A percentile compares a stretch with the other conserved stretches of the same genome.
These are phyloP conservation scores for Solanum lycopersicoides DNA, from an alignment of 257 asterid species.

Conservation along the genomic window DNA sequence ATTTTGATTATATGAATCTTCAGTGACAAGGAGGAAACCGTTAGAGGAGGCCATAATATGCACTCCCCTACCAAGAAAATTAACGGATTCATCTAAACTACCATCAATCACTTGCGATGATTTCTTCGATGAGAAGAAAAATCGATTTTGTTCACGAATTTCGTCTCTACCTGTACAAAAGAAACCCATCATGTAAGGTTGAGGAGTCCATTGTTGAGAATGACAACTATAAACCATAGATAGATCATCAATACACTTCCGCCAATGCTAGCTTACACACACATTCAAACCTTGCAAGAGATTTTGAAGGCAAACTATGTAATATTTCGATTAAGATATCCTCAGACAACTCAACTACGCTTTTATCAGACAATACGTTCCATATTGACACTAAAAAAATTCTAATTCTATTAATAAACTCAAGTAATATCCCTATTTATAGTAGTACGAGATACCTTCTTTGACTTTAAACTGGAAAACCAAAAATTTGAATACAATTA, in stretches of 20 bases:
- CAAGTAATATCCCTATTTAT: not conserved
- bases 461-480: no score
- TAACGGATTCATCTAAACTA: not conserved
- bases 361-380: not conserved
- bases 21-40: not conserved
- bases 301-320: not conserved
- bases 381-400: not conserved
- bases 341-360: not conserved
- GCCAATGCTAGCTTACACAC: not conserved
- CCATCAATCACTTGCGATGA: not conserved
- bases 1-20: not conserved
- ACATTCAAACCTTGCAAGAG: not conserved
- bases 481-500: no score
- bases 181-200: not conserved
- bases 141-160: not conserved
- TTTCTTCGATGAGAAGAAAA: not conserved
- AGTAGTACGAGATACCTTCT: no score
- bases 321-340: not conserved
- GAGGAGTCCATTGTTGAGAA: not conserved
- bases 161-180: not conserved
- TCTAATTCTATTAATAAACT: no score
- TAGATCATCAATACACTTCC: not conserved
- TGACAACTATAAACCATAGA: not conserved
- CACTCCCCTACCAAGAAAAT: not conserved
- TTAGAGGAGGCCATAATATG: not conserved